Percentiles rank a stretch among this genome's conserved stretches.
Conservation (phyloP, 2,329 filamentous ascomycete species). For the Orbilia oligospora region DNA sequence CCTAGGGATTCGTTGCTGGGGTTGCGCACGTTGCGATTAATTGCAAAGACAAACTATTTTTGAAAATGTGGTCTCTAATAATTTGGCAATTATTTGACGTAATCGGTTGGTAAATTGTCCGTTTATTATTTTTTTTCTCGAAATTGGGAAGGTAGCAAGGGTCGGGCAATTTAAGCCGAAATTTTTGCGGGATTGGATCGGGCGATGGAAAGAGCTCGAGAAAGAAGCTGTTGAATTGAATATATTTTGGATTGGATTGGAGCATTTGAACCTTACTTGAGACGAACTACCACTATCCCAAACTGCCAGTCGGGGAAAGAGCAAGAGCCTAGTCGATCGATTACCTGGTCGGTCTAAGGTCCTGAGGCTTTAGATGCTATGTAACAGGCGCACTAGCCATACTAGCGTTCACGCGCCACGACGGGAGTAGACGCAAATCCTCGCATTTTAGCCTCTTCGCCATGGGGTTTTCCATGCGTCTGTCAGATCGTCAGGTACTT, state of each 20-base stretch:
- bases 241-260: not conserved
- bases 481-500: slow-evolving; percentile 57
- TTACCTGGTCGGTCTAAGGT: not conserved
- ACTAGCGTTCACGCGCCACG: slow-evolving; percentile 3
- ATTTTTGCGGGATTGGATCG: not conserved
- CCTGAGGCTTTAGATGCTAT: not conserved
- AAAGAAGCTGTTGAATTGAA: too few relatives aligned
- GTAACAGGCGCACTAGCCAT: not conserved
- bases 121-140: not conserved
- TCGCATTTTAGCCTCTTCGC: not conserved
- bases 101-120: not conserved
- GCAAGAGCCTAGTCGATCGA: not conserved
- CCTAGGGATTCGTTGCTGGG: too few relatives aligned
- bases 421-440: slow-evolving; percentile 18
- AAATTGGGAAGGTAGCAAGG: not conserved
- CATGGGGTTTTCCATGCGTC: slow-evolving; percentile 1
- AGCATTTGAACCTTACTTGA: slow-evolving; percentile 2
- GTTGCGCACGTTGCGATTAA: too few relatives aligned
- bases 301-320: not conserved
- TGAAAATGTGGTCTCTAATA: not conserved
- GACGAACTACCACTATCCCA: not conserved
- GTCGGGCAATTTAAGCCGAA: not conserved
- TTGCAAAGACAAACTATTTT: not conserved
- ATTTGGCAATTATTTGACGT: slow-evolving; percentile 5
- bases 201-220: too few relatives aligned